Evolutionary conservation across 2,329 filamentous ascomycete species (phyloP).

Genomic region (Coniochaeta sp.): DNA sequence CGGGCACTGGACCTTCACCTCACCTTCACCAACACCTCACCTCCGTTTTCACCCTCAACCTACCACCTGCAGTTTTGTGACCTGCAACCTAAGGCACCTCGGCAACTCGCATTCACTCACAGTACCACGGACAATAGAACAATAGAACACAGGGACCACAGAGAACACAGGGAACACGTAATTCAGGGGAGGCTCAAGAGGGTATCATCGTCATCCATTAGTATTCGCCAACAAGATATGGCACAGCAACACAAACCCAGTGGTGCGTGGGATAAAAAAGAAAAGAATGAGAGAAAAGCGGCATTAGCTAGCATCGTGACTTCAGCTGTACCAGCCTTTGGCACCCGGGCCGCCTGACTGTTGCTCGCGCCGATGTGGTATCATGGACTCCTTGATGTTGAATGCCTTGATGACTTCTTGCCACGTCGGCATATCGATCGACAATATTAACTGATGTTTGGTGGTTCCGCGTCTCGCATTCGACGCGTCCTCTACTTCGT

Average conservation of each 20-base stretch:
- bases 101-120: too few relatives aligned
- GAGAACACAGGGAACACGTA: too few relatives aligned
- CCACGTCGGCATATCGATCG: constrained; percentile 83
- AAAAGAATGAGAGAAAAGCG: background rate
- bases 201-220: background rate
- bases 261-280: background rate
- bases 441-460: constrained; percentile 81
- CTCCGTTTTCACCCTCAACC: background rate
- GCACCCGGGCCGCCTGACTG: constrained; percentile 42
- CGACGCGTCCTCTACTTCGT: constrained; percentile 36
- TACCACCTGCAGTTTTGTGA: background rate
- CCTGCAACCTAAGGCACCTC: background rate
- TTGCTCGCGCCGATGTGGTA: constrained; percentile 68
- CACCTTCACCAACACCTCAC: background rate
- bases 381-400: constrained; percentile 71
- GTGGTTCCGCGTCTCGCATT: constrained; percentile 44
- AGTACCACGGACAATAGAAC: too few relatives aligned
- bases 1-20: background rate
- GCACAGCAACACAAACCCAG: background rate
- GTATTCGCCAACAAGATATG: background rate
- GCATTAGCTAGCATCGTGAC: background rate
- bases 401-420: constrained; percentile 68
- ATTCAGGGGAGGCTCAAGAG: background rate
- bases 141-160: too few relatives aligned
- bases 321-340: constrained; percentile 56